phyloP scores from a whole-genome alignment of 768 basidiomycete genomes.

The Leccinellum albellum region DNA sequence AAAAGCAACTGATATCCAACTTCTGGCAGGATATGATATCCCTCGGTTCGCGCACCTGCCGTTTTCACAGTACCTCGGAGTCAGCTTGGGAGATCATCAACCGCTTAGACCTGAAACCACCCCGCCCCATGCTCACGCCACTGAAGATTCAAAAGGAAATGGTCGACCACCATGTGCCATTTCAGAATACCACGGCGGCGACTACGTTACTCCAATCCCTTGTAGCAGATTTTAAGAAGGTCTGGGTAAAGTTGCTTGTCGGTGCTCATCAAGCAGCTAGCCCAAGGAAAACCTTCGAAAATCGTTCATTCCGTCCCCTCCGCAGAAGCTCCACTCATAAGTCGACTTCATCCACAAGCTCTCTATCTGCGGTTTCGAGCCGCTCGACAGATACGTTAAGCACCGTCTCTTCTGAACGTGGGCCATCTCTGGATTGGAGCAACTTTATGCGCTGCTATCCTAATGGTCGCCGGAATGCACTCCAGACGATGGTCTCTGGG shows the following conservation, averaged over 20 bases:
- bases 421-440: background rate
- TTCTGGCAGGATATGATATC: constrained; percentile 16
- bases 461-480: background rate
- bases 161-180: constrained; percentile 7
- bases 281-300: background rate
- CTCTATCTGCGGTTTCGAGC: background rate
- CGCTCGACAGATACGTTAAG: background rate
- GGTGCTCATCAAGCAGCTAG: background rate
- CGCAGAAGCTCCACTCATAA: background rate
- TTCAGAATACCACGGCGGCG: constrained; percentile 15
- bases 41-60: constrained; percentile 8
- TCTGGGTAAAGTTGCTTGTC: constrained; percentile 4
- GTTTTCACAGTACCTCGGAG: constrained; percentile 6
- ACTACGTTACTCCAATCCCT: constrained; percentile 13
- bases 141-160: constrained; percentile 18
- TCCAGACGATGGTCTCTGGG: background rate
- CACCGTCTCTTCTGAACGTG: background rate
- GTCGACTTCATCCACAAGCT: background rate
- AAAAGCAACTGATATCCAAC: constrained; percentile 6
- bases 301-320: background rate
- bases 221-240: constrained; percentile 3
- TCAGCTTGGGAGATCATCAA: constrained; percentile 15
- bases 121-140: background rate
- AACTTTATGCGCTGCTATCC: constrained; percentile 1
- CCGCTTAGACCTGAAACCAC: background rate